Conservation (phyloP, 257 asterid genomes). For the Linaria vulgaris region DNA sequence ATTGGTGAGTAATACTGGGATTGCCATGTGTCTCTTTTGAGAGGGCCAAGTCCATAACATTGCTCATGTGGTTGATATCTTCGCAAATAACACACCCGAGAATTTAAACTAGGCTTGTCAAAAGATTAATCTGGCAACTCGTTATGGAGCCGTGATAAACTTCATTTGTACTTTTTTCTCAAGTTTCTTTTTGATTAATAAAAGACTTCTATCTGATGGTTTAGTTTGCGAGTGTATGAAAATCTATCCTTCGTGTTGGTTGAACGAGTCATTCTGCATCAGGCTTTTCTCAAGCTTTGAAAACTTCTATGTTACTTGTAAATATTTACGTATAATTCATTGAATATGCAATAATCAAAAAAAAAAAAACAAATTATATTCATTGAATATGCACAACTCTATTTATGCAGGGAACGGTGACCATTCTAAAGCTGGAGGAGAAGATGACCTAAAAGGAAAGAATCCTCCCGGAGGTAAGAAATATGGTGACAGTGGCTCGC, state of each 20-base stretch:
- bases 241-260: not conserved
- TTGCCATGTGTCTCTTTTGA: constrained; percentile 2
- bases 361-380: too few relatives aligned
- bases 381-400: constrained; percentile 10
- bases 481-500: constrained; percentile 48
- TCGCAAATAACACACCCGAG: not conserved
- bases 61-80: not conserved
- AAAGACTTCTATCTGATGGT: not conserved
- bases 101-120: constrained; percentile 8
- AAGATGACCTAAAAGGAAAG: constrained; percentile 57
- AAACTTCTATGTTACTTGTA: not conserved
- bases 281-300: constrained; percentile 11
- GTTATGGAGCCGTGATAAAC: not conserved
- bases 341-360: constrained; percentile 4
- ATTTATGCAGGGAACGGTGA: constrained; percentile 40
- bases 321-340: too few relatives aligned
- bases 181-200: not conserved
- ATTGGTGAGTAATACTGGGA: not conserved
- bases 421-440: constrained; percentile 56
- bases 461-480: constrained; percentile 49
- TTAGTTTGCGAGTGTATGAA: not conserved
- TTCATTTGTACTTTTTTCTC: not conserved
- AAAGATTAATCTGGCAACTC: constrained; percentile 7
- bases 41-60: not conserved
- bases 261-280: constrained; percentile 10